A percentile compares a stretch with the other conserved stretches of the same genome.
Evolutionary conservation across 139 green algal species (phyloP).

Genomic region (Coccomyxa sp.): DNA sequence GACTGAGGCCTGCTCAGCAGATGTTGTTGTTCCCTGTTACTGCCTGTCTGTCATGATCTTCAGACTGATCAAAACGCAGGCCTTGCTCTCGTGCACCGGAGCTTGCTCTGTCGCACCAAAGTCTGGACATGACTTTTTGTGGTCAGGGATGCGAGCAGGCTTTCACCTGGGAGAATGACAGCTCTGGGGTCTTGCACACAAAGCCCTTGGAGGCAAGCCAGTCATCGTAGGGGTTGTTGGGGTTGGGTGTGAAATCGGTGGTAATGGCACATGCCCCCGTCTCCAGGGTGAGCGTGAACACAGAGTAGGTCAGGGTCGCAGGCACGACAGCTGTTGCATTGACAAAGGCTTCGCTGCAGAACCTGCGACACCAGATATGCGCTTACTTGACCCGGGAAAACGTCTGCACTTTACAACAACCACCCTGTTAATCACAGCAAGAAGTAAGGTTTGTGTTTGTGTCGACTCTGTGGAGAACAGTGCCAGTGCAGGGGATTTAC

Average conservation of each 20-base stretch:
- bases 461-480: no score
- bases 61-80: no score
- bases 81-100: no score
- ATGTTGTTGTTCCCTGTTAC: no score
- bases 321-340: background rate
- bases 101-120: no score
- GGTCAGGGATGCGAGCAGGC: background rate
- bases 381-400: background rate
- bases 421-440: no score
- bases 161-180: constrained; percentile 2
- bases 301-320: background rate
- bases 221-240: constrained; percentile 1
- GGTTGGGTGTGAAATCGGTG: background rate
- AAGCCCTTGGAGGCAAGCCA: constrained; percentile 3
- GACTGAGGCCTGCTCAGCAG: no score
- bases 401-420: no score
- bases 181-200: constrained; percentile 5
- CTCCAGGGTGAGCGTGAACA: constrained; percentile 5
- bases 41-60: no score
- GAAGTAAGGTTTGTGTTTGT: no score
- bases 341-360: constrained; percentile 1
- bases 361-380: background rate
- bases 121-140: background rate
- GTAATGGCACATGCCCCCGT: constrained; percentile 11
- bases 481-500: background rate